A percentile compares a stretch with the other conserved stretches of the same genome.
These are phyloP conservation scores for Posidonia oceanica DNA, from an alignment of 116 monocot species.

Conservation along the genomic window DNA sequence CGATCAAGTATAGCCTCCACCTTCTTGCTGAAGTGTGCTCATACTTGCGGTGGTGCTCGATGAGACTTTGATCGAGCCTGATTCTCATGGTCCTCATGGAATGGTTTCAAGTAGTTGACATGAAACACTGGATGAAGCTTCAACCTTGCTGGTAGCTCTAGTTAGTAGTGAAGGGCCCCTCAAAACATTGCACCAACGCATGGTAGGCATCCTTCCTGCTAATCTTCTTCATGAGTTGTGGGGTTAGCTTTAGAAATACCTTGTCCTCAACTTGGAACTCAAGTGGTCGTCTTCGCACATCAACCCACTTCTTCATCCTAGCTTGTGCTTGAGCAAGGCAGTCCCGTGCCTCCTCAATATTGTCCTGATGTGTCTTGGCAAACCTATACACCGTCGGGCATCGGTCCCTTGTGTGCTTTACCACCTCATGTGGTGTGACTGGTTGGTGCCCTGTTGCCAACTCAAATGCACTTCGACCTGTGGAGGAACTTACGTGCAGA, in stretches of 20 bases:
- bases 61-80: neutral
- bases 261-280: neutral
- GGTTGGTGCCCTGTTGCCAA: neutral
- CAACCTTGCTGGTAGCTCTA: too few species aligned
- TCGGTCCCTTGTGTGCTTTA: neutral
- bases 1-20: neutral
- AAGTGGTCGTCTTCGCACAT: neutral
- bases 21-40: too few species aligned
- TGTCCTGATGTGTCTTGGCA: too few species aligned
- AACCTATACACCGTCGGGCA: too few species aligned
- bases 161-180: neutral
- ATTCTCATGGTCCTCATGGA: neutral
- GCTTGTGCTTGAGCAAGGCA: neutral
- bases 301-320: neutral
- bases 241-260: neutral
- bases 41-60: neutral
- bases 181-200: neutral
- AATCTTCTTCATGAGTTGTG: neutral
- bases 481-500: neutral
- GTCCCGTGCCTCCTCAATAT: neutral
- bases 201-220: neutral
- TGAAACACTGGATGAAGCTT: too few species aligned
- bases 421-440: neutral
- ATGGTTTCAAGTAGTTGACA: too few species aligned
- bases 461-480: neutral